Conservation (phyloP, 2,329 filamentous ascomycete species). For the Penicillium sp. region DNA sequence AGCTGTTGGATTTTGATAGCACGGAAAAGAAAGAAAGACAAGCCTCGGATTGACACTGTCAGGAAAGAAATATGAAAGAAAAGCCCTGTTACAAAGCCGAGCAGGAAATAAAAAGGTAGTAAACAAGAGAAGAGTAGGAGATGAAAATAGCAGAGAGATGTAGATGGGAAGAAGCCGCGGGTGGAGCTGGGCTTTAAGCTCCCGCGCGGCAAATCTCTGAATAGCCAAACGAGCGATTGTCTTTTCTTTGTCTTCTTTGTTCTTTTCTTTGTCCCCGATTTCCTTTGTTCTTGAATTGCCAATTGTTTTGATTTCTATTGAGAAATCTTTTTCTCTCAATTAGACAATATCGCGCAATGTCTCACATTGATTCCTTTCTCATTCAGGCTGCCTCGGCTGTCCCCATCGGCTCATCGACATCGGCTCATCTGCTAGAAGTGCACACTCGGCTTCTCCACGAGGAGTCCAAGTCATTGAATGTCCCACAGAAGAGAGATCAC, state of each 20-base stretch:
- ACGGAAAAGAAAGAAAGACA: not conserved
- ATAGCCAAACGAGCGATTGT: not conserved
- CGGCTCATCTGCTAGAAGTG: conserved; percentile 33
- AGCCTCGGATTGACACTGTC: not conserved
- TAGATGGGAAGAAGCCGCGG: conserved; percentile 6
- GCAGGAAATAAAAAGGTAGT: not conserved
- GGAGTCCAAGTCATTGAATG: conserved; percentile 27
- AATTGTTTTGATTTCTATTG: not conserved
- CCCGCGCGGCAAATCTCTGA: conserved; percentile 8
- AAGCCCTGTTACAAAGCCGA: not conserved
- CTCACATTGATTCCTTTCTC: conserved; percentile 28
- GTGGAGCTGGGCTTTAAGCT: conserved; percentile 7
- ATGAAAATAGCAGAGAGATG: conserved; percentile 3
- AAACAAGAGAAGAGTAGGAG: not conserved
- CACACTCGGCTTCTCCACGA: conserved; percentile 32
- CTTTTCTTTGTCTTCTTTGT: not conserved
- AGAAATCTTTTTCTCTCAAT: not conserved
- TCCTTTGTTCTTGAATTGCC: not conserved
- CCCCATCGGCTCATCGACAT: conserved; percentile 32
- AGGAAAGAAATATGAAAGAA: not conserved
- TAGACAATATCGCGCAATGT: conserved; percentile 18
- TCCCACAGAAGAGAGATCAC: conserved; percentile 26
- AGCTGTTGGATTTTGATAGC: not conserved
- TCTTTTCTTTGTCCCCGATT: not conserved
- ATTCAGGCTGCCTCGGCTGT: conserved; percentile 30